Base-by-base conservation (phyloP, 257 asterid genomes). In the Euphrasia confusa region DNA sequence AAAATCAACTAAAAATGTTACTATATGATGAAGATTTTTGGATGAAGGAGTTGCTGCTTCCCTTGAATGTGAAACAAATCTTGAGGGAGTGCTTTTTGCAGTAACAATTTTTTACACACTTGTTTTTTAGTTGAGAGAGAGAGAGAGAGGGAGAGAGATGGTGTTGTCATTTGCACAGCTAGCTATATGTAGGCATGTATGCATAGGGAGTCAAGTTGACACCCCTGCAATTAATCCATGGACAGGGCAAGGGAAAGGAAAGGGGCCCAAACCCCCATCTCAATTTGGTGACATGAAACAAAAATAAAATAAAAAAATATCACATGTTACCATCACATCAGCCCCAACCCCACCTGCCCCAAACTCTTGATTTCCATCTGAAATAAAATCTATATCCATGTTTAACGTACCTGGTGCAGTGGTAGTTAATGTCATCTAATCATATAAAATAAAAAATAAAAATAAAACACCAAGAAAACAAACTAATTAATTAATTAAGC, bases 201-300 rank as follows among this genome's bases (percentile, higher is more conserved):
- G 35, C 48, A 33, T 63, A 64, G 55, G 60, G 42, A 37, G 60
- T 70, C 44, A 50, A 67, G 70, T 66, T 55, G 35, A 61, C 79
- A 61, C 59, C 28, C 42, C 60, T 48, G 33, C 32, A 64, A 49
- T 18, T 55, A 54, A 30, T 54, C 30, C 13, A 37, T 30, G 6
- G 27, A 30, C 33, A 58, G 15, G 15, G 26, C 68, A 68, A 8
- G 57, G 24, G 33, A 30, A 30, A 30, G 33, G 14, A 63, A 18
- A 39, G 68, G 74, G 68, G 11, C 75, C 69, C 68, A 64, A 60
- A 75, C 11, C 49, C 53, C 74, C 77, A 63, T 71, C 76, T 58
- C 61, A 28, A 55, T 33, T 53, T 30, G 6, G 58, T 44, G 60
- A 68, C 65, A 57, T 65, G 62, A 70, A 49, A 68, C 65, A 57